phyloP scores from a whole-genome alignment of 805 yeast genomes.

The Metschnikowia picachoensis region DNA sequence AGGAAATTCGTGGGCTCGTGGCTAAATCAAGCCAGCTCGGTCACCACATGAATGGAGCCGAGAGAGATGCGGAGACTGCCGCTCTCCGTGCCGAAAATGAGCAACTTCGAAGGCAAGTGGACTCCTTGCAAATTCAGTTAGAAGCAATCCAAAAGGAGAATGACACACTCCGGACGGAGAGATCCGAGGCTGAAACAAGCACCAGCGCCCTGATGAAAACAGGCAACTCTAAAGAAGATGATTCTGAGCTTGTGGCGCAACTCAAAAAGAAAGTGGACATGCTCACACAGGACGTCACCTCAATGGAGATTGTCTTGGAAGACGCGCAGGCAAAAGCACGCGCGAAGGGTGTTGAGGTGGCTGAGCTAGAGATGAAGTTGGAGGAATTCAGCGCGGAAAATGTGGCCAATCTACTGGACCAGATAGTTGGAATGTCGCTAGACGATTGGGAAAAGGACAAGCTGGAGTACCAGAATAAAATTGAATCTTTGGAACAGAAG shows the following conservation, averaged over 20 bases:
- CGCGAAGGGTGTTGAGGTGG: conserved; percentile 13
- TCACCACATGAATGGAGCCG: neutral
- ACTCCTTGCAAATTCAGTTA: neutral
- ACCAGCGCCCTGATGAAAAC: neutral
- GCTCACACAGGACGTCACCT: conserved; percentile 16
- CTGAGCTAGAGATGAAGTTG: conserved; percentile 14
- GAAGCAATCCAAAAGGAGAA: neutral
- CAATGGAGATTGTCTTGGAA: conserved; percentile 16
- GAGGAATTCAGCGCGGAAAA: conserved; percentile 6
- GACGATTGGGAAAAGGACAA: conserved; percentile 11
- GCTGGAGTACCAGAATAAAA: conserved; percentile 1
- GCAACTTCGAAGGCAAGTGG: neutral
- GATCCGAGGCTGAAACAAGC: neutral
- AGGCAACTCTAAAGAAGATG: neutral
- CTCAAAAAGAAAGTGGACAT: conserved; percentile 10
- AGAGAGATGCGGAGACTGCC: neutral
- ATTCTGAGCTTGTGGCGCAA: conserved; percentile 8
- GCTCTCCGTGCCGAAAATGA: conserved; percentile 2
- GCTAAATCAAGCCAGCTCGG: neutral
- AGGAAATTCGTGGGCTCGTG: conserved; percentile 9
- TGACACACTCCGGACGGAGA: neutral
- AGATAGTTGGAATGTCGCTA: conserved; percentile 9
- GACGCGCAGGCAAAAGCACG: conserved; percentile 14
- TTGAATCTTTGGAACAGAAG: conserved; percentile 5
- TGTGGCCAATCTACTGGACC: conserved; percentile 6